Percentiles rank a stretch among this genome's conserved stretches.
Conservation (phyloP, 2,329 filamentous ascomycete species). For the Colletotrichum navitas region DNA sequence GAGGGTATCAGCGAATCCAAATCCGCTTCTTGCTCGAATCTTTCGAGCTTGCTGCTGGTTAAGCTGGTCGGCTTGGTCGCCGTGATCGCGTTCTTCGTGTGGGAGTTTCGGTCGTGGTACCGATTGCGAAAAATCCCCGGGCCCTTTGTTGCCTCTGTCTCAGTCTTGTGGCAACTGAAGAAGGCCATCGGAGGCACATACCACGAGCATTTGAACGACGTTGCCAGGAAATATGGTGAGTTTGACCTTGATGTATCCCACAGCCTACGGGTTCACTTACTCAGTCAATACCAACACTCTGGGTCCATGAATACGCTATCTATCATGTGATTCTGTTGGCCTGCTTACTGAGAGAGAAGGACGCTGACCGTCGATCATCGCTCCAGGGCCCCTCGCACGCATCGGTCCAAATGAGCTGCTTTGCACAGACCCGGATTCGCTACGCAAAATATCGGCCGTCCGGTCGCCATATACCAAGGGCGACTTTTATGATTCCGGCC, state of each 20-base stretch:
- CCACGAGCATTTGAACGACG: constrained; percentile 47
- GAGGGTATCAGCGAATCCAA: background rate
- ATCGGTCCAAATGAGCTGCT: constrained; percentile 59
- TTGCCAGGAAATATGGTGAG: constrained; percentile 43
- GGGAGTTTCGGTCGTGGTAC: constrained; percentile 46
- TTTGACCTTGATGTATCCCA: background rate
- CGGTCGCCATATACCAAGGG: constrained; percentile 55
- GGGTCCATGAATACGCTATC: background rate
- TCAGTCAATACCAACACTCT: too few species aligned
- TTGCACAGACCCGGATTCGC: constrained; percentile 53
- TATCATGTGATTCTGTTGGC: background rate
- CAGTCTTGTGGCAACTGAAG: constrained; percentile 47
- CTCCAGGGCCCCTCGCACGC: constrained; percentile 52
- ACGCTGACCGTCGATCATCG: constrained; percentile 15
- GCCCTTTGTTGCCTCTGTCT: constrained; percentile 46
- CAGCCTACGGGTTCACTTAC: background rate
- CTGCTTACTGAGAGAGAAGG: constrained; percentile 19
- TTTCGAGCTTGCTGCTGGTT: background rate
- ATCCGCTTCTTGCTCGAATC: background rate
- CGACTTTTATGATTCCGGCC: constrained; percentile 53
- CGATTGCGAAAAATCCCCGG: constrained; percentile 50
- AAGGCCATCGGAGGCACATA: constrained; percentile 45
- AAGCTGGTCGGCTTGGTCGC: constrained; percentile 5
- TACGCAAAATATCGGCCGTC: constrained; percentile 50
- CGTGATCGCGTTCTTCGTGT: constrained; percentile 11